Conservation (phyloP, 495 filamentous ascomycete species). For the Penicillium antarcticum region DNA sequence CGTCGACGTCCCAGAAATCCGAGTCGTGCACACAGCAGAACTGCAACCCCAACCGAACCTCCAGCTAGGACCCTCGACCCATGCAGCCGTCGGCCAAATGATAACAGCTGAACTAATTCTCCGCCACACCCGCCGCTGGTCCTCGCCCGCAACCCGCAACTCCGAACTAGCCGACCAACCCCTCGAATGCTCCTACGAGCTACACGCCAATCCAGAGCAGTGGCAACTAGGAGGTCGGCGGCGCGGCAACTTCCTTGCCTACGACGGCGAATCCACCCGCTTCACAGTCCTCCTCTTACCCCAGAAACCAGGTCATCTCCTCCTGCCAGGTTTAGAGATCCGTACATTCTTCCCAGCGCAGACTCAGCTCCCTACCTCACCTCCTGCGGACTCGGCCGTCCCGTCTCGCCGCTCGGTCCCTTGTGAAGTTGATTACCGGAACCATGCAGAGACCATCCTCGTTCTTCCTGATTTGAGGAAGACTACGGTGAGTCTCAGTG, state of each 20-base stretch:
- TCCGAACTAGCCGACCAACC: slow-evolving; percentile 41
- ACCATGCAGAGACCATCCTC: slow-evolving; percentile 69
- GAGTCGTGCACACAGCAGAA: slow-evolving; percentile 80
- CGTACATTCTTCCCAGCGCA: slow-evolving; percentile 46
- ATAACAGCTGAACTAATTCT: slow-evolving; percentile 69
- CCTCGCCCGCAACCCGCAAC: slow-evolving; percentile 40
- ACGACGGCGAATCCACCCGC: slow-evolving; percentile 43
- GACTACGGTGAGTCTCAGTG: slow-evolving; percentile 73
- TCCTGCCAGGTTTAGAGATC: slow-evolving; percentile 77
- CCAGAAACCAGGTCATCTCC: slow-evolving; percentile 68
- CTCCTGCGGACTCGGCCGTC: slow-evolving; percentile 10
- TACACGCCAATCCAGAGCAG: slow-evolving; percentile 68
- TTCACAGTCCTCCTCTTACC: slow-evolving; percentile 74
- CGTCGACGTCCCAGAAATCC: slow-evolving; percentile 82
- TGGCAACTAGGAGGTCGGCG: slow-evolving; percentile 85
- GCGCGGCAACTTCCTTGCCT: slow-evolving; percentile 69
- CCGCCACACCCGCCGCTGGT: slow-evolving; percentile 77
- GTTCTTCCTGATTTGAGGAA: slow-evolving; percentile 72
- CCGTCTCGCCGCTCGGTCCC: slow-evolving; percentile 39
- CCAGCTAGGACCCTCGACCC: slow-evolving; percentile 20
- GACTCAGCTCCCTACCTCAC: slow-evolving; percentile 16
- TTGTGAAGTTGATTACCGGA: slow-evolving; percentile 78
- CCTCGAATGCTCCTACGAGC: slow-evolving; percentile 79
- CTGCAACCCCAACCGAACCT: slow-evolving; percentile 51
- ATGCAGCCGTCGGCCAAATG: slow-evolving; percentile 63